phyloP scores from a whole-genome alignment of 129 eudicot genomes.

The Ambrosia artemisiifolia region DNA sequence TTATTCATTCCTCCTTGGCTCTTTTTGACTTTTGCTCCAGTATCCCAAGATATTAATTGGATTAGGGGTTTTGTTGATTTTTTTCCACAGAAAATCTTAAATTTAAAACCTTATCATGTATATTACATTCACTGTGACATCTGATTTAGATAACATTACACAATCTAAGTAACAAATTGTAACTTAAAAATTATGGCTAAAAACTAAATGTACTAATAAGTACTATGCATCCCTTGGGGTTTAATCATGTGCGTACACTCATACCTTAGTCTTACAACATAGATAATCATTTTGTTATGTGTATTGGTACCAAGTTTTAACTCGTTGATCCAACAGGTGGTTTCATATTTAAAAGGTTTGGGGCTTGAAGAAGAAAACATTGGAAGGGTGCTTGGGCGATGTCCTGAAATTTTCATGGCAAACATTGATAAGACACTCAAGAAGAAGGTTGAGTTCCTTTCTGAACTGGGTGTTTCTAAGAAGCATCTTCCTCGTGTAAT shows the following conservation, averaged over 20 bases:
- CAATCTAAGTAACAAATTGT: background rate
- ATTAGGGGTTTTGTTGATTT: too few species aligned
- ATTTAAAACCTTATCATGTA: background rate
- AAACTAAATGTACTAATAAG: too few species aligned
- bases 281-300: background rate
- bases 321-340: slow-evolving; percentile 46
- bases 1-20: too few species aligned
- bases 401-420: slow-evolving; percentile 73
- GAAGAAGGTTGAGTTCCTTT: slow-evolving; percentile 64
- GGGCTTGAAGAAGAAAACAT: slow-evolving; percentile 66
- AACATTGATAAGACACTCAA: slow-evolving; percentile 55
- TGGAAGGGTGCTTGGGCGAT: slow-evolving; percentile 54
- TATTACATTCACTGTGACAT: background rate
- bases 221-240: too few species aligned
- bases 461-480: slow-evolving; percentile 50
- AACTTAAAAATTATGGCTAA: too few species aligned
- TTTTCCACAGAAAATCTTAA: too few species aligned
- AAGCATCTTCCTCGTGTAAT: slow-evolving; percentile 62
- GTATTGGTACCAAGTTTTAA: slow-evolving; percentile 3
- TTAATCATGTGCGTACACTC: too few species aligned
- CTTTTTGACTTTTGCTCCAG: too few species aligned
- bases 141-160: background rate
- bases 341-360: slow-evolving; percentile 49
- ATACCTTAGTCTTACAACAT: too few species aligned
- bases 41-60: too few species aligned